Evolutionary conservation across 352 stramenopile genomes (phyloP).

Genomic region (Phytophthora rubi): DNA sequence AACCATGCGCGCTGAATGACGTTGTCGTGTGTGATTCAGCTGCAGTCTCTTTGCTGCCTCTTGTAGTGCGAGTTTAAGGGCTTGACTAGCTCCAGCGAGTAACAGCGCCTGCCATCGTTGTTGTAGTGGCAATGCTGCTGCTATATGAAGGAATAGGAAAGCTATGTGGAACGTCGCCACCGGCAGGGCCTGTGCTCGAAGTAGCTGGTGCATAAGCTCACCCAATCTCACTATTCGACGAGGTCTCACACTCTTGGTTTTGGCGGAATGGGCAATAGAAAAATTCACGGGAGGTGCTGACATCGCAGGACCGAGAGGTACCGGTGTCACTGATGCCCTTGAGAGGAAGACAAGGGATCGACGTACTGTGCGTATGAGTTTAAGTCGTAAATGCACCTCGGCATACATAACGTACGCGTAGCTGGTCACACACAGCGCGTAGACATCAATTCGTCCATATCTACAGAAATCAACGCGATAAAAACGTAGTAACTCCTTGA

Average conservation of each 20-base stretch:
- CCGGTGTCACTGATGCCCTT: background rate
- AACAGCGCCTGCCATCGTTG: slow-evolving; percentile 35
- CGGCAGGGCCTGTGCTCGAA: slow-evolving; percentile 11
- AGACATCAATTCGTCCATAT: slow-evolving; percentile 10
- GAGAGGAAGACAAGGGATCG: slow-evolving; percentile 6
- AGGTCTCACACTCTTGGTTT: background rate
- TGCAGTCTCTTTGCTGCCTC: slow-evolving; percentile 37
- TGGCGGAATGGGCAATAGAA: background rate
- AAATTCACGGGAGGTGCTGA: background rate
- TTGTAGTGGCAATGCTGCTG: slow-evolving; percentile 17
- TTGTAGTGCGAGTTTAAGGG: slow-evolving; percentile 42
- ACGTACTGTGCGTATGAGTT: slow-evolving; percentile 3
- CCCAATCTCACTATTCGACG: background rate
- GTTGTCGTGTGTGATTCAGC: slow-evolving; percentile 20
- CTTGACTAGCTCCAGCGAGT: slow-evolving; percentile 34
- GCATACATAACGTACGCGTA: slow-evolving; percentile 17
- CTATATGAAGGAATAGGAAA: slow-evolving; percentile 37
- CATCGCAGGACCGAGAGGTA: background rate
- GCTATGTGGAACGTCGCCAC: slow-evolving; percentile 20
- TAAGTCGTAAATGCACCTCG: slow-evolving; percentile 6
- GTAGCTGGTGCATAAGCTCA: slow-evolving; percentile 13
- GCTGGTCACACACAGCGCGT: slow-evolving; percentile 10
- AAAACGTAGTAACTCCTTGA: slow-evolving; percentile 16
- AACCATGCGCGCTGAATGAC: slow-evolving; percentile 25
- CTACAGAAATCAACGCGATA: background rate